These are phyloP conservation scores for Penicillium waksmanii DNA, from an alignment of 495 filamentous ascomycete genomes.

Conservation along the genomic window DNA sequence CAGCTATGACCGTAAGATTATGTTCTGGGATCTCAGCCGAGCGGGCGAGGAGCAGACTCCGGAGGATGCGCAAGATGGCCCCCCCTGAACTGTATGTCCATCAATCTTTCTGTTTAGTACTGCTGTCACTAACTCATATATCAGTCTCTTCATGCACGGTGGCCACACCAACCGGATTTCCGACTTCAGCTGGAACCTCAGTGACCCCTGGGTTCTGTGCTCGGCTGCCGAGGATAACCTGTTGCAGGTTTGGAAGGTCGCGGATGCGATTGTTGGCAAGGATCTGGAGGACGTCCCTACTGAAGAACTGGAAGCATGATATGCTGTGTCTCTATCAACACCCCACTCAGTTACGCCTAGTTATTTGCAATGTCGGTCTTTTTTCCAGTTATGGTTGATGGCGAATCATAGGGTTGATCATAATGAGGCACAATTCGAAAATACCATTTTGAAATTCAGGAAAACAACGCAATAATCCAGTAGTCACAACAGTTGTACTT, in stretches of 20 bases:
- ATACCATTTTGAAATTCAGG: not conserved
- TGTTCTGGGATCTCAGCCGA: constrained; percentile 93
- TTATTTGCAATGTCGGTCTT: constrained; percentile 7
- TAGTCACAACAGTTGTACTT: no score
- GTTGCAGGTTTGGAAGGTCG: constrained; percentile 95
- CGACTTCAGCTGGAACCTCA: constrained; percentile 97
- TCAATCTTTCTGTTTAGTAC: constrained; percentile 6
- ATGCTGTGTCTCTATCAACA: not conserved
- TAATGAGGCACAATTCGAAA: constrained; percentile 15
- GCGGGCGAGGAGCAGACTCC: constrained; percentile 93
- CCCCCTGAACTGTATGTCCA: constrained; percentile 85
- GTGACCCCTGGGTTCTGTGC: constrained; percentile 92
- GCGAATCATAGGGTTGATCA: constrained; percentile 16
- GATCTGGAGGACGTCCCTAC: constrained; percentile 77
- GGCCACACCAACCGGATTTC: constrained; percentile 95
- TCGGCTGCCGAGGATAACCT: constrained; percentile 97
- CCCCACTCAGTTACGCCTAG: not conserved
- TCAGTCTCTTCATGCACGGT: constrained; percentile 94
- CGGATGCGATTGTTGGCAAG: constrained; percentile 83
- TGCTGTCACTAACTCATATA: constrained; percentile 24
- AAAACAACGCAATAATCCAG: not conserved
- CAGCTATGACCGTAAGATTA: constrained; percentile 88
- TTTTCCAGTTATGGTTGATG: constrained; percentile 14
- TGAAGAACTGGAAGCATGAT: constrained; percentile 71
- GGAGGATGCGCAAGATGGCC: constrained; percentile 95